Base-by-base conservation (phyloP, 2,329 filamentous ascomycete genomes). In the Stenocarpella maydis region DNA sequence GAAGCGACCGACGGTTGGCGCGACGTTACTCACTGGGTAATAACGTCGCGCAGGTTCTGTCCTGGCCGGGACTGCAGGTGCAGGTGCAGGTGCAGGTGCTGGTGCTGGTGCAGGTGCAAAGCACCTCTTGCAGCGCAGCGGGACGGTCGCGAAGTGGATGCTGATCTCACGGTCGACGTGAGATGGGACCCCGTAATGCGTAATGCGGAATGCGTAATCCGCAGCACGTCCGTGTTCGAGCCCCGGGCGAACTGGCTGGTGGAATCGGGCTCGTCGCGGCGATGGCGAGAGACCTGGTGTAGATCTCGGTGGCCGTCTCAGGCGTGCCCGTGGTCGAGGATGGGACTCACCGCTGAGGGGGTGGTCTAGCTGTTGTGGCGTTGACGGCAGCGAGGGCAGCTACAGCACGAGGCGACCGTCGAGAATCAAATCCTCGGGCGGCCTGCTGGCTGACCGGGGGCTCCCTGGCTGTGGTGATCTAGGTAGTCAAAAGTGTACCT, bases 11-110 rank as follows among this genome's bases (percentile, higher is more conserved):
- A 37, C 63, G 19, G 67, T 66, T 64, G 26, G 61, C 60, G 69
- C 63, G 69, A 71, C 69, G 69, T 71, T 71, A 69, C 67, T 55
- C 67, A 67, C 34, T 7, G n/a, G n/a, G n/a, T n/a, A 37, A 12
- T 37, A 37, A 37, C 34, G 65, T 67, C 65, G 41, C 52, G 64
- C 49, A 67, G 55, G 61, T 45, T 47, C 45, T 49, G 43, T 49
- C 54, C 61, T 52, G 31, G 65, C 65, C 50, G 50, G 50, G 41
- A 49, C 55, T 39, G 54, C 43, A 45, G 63, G 10, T 2, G 49
- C 43, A 45, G 63, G 10, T 2, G 49, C 54, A 39, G 41, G 37
- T 26, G 31, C 31, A 4, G 31, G 31, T 9, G 31, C 31, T 34
- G 31, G 31, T 34, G 31, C 9, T 34, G 31, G 31, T 34, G 31